Percentiles rank a stretch among this genome's conserved stretches.
These are phyloP conservation scores for Saposhnikovia divaricata DNA, from an alignment of 129 eudicot species.

Conservation along the genomic window DNA sequence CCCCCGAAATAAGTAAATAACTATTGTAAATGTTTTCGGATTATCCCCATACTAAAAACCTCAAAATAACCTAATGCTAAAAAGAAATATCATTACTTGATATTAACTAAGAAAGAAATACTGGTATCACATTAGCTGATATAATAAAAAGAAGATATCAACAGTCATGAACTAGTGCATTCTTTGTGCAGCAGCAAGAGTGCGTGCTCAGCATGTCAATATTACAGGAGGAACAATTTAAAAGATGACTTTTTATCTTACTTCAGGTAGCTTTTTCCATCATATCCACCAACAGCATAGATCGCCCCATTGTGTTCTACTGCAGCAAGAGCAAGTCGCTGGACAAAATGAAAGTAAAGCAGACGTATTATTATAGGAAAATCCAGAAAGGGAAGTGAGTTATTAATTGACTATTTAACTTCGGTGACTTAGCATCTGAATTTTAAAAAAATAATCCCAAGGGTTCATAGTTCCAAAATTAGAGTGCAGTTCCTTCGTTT, in stretches of 20 bases:
- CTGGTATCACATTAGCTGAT: neutral
- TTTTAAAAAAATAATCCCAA: neutral
- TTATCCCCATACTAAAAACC: neutral
- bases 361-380: neutral
- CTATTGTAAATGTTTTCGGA: neutral
- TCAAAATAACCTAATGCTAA: neutral
- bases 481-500: neutral
- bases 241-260: conserved; percentile 16
- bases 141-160: neutral
- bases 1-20: neutral
- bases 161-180: neutral
- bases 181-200: neutral
- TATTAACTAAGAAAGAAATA: neutral
- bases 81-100: neutral
- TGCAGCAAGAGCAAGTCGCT: conserved; percentile 74
- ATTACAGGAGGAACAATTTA: neutral
- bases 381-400: neutral
- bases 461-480: neutral
- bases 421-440: neutral
- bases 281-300: conserved; percentile 86
- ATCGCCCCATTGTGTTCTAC: conserved; percentile 65
- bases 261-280: conserved; percentile 59
- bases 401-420: neutral
- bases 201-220: neutral
- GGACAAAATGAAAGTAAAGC: conserved; percentile 13